Evolutionary conservation across 2,329 filamentous ascomycete genomes (phyloP), one percentile per base, ranked within the genome.

Genomic region (Fusarium staphyleae): DNA sequence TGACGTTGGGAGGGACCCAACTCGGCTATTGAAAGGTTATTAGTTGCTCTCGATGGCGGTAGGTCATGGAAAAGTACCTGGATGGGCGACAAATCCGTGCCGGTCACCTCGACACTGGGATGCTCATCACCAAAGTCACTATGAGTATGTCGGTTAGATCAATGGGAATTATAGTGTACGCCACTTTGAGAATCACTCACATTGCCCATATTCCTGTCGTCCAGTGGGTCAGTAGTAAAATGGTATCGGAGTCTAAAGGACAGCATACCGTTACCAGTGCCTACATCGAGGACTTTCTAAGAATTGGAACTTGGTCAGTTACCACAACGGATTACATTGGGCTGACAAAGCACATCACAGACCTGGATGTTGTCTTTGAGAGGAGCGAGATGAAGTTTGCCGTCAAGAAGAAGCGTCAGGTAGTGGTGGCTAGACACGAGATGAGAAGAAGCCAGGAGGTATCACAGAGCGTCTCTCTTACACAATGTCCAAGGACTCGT

Each of bases 401-500:
- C 40, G 14, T 42, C 24, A 11, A 49, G 33, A 8, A 44, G 33
- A 40, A 48, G 39, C 5, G 44, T 39, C 4, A 49, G 44, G 28
- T 44, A 44, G 14, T 48, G 43, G 36, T 49, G 45, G 10, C n/a
- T n/a, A n/a, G n/a, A n/a, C n/a, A n/a, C n/a, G n/a, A n/a, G n/a
- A n/a, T n/a, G n/a, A n/a, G n/a, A n/a, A n/a, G n/a, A n/a, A n/a
- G n/a, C n/a, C n/a, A n/a, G n/a, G n/a, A n/a, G n/a, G n/a, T n/a
- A n/a, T n/a, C n/a, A n/a, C n/a, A n/a, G n/a, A n/a, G n/a, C n/a
- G n/a, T n/a, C n/a, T n/a, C n/a, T n/a, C n/a, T n/a, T n/a, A n/a
- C n/a, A 48, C 45, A 44, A 49, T 48, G 15, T 49, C 50, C n/a
- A 48, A 15, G n/a, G 39, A 53, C 26, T 53, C 44, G 19, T 16